These are phyloP conservation scores for Skeletonema marinoi DNA, from an alignment of 108 stramenopile genomes.

Conservation along the genomic window DNA sequence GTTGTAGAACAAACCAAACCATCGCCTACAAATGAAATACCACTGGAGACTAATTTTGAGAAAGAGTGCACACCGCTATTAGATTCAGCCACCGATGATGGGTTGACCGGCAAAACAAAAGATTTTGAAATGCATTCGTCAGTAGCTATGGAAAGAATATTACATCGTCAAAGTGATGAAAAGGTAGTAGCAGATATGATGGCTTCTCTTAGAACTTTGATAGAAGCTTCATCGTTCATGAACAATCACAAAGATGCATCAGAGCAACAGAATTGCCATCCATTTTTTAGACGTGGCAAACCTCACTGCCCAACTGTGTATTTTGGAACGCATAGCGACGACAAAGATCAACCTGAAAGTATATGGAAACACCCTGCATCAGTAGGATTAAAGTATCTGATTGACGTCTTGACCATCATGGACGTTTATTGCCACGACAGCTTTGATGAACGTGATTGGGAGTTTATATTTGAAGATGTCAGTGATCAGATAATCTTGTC, in stretches of 20 bases:
- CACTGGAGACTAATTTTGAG: neutral
- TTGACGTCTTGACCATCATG: constrained; percentile 52
- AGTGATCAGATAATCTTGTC: neutral
- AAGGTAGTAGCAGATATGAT: constrained; percentile 52
- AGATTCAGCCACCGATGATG: neutral
- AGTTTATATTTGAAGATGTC: constrained; percentile 21
- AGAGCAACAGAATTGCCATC: neutral
- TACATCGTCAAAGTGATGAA: constrained; percentile 52
- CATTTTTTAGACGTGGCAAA: constrained; percentile 6
- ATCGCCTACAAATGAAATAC: neutral
- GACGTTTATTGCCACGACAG: constrained; percentile 49
- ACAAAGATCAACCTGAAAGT: neutral
- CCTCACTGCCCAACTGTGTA: constrained; percentile 39
- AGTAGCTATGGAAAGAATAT: constrained; percentile 10
- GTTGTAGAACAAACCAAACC: constrained; percentile 26
- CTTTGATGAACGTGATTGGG: constrained; percentile 36
- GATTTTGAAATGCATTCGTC: constrained; percentile 1
- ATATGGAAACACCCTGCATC: constrained; percentile 47
- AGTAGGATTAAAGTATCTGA: constrained; percentile 28
- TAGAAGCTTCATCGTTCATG: constrained; percentile 30
- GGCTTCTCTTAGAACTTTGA: constrained; percentile 42
- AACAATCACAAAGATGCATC: constrained; percentile 4
- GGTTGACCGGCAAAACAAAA: neutral
- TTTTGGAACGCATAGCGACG: neutral
- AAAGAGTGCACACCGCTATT: neutral